Evolutionary conservation across 768 basidiomycete species (phyloP), one percentile per base, ranked within the genome.

Genomic region (Boletus fagicola): DNA sequence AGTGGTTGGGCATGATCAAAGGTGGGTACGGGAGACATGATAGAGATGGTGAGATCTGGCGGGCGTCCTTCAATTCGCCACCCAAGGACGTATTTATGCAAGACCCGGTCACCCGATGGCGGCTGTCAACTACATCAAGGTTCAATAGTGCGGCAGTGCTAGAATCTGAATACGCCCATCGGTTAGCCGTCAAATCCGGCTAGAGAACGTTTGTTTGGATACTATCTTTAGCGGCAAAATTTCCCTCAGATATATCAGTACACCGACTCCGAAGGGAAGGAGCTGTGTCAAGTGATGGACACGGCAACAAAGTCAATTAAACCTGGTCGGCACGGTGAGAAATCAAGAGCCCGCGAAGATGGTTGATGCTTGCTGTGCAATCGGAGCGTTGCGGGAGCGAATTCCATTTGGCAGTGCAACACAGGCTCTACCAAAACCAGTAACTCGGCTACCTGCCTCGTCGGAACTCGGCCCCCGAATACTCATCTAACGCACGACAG

Each of bases 401-500:
- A 38, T 20, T 60, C 20, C 31, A 42, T 46, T 49, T 22, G 22
- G 46, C 22, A 40, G 16, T 36, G 24, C 11, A 26, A 12, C 45
- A 55, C 53, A 52, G n/a, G 36, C 31, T 49, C 56, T 48, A 68
- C 43, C 13, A 26, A 49, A 49, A 45, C 31, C 30, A 51, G 38
- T 33, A 31, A 47, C 33, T 38, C 39, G 11, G n/a, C 69, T 79
- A 90, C 74, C 83, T 90, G 40, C 91, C 91, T 48, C 90, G 80
- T 33, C 90, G 83, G 79, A 91, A 88, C 73, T 92, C 86, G 7
- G 89, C 89, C 10, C 73, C 70, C 11, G 86, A 78, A 71, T 83
- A 93, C 67, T 87, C 82, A 67, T 92, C 88, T 58, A 93, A 67
- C 11, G 90, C 91, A 24, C 78, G 77, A 61, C 89, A 73, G 62